These are phyloP conservation scores for Fusarium sororula DNA, from an alignment of 2,329 filamentous ascomycete species.

Conservation along the genomic window DNA sequence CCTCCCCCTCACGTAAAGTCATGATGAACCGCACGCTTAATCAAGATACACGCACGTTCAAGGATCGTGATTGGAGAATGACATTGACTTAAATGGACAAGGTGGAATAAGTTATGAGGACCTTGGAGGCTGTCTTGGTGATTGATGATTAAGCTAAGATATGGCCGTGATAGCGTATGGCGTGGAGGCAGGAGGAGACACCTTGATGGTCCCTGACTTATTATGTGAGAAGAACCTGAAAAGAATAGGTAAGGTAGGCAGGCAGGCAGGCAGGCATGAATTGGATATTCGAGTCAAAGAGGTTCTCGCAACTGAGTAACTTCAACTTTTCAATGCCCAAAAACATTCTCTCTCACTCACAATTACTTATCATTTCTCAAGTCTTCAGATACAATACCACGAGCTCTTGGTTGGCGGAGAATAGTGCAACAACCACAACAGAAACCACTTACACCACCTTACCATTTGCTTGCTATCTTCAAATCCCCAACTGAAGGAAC, in stretches of 20 bases:
- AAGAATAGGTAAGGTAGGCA: background rate
- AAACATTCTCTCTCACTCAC: background rate
- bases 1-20: conserved; percentile 21
- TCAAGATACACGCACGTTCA: background rate
- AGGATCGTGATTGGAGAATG: conserved; percentile 22
- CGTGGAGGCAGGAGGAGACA: conserved; percentile 2
- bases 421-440: background rate
- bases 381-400: background rate
- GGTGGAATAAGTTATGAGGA: background rate
- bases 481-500: background rate
- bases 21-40: conserved; percentile 24
- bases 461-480: background rate
- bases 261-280: background rate
- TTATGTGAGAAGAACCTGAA: background rate
- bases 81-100: background rate
- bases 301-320: background rate
- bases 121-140: conserved; percentile 2
- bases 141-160: no score
- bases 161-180: conserved; percentile 8
- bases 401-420: background rate
- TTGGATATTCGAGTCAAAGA: conserved; percentile 15
- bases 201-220: conserved; percentile 30
- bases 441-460: conserved; percentile 2
- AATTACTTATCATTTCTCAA: background rate
- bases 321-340: background rate